Conservation (phyloP, 805 yeast species). For the Pichia kluyveri region DNA sequence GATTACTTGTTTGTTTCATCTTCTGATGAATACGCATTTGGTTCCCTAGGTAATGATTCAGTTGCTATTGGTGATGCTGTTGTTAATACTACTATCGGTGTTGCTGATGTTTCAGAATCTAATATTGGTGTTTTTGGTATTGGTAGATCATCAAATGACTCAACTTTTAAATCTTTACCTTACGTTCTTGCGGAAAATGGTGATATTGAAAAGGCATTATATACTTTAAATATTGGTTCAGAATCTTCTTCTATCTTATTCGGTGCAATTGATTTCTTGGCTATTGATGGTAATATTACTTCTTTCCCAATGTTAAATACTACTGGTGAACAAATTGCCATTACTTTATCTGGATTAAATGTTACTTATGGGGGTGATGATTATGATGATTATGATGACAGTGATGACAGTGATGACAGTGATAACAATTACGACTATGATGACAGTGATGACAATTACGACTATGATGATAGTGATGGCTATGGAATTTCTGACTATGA, state of each 20-base stretch:
- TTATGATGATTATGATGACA: too few species aligned
- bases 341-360: constrained; percentile 7
- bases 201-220: constrained; percentile 8
- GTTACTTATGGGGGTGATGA: too few species aligned
- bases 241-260: constrained; percentile 6
- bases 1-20: constrained; percentile 1
- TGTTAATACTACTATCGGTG: constrained; percentile 7
- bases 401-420: too few species aligned
- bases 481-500: not conserved
- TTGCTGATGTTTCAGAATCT: constrained; percentile 9
- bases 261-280: constrained; percentile 10
- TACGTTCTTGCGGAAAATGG: constrained; percentile 6
- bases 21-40: constrained; percentile 5
- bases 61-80: constrained; percentile 1
- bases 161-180: constrained; percentile 9
- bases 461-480: too few species aligned
- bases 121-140: constrained; percentile 14
- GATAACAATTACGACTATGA: too few species aligned
- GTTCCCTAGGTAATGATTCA: constrained; percentile 9
- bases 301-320: constrained; percentile 10
- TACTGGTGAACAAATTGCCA: constrained; percentile 8
- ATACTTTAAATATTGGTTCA: constrained; percentile 4
- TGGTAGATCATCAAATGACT: constrained; percentile 8
- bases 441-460: too few species aligned
- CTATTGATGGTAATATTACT: constrained; percentile 4